Evolutionary conservation across 164 flowering plant genomes (phyloP), one percentile per base, ranked within the genome.

Genomic region (Kingdonia uniflora): DNA sequence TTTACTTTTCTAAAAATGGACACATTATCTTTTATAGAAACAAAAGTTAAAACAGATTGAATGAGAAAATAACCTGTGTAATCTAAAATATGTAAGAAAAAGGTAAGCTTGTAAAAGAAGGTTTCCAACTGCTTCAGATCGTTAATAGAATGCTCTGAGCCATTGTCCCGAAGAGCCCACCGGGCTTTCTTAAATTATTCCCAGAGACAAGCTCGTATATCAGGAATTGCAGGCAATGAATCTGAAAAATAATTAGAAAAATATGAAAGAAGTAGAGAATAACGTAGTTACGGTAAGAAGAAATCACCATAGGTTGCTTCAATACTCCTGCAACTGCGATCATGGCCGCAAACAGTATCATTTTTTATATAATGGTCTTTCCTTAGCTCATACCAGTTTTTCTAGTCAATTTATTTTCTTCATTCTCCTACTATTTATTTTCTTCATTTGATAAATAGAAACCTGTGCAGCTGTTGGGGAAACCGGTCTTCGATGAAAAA

Each of bases 391-490:
- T 29, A 29, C 8, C 35, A 29, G 6, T 29, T 29, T 29, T 29
- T 4, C 4, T 4, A 3, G 4, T 29, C 4, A 29, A 29, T 29
- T 29, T 29, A 29, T 29, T 29, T 4, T 29, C 35, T 4, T 29
- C 35, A 29, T 29, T 29, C 35, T 8, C 4, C 35, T 29, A 8
- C 4, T 29, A 29, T 29, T 29, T 29, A n/a, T n/a, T n/a, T n/a
- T n/a, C n/a, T n/a, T n/a, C n/a, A n/a, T n/a, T n/a, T n/a, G n/a
- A n/a, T n/a, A n/a, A n/a, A 20, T 2, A 47, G 29, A 47, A 47
- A 94, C 99, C 97, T 94, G 99, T 39, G 99, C 85, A 56, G 96
- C 68, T 49, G 99, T 89, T 57, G 99, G 99, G 50, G 99, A 95
- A 59, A 94, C 97, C 23, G 95, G 79, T 74, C 99, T 82, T 40